These are phyloP conservation scores for Saccharomycopsis capsularis DNA, from an alignment of 805 yeast genomes.

Conservation along the genomic window DNA sequence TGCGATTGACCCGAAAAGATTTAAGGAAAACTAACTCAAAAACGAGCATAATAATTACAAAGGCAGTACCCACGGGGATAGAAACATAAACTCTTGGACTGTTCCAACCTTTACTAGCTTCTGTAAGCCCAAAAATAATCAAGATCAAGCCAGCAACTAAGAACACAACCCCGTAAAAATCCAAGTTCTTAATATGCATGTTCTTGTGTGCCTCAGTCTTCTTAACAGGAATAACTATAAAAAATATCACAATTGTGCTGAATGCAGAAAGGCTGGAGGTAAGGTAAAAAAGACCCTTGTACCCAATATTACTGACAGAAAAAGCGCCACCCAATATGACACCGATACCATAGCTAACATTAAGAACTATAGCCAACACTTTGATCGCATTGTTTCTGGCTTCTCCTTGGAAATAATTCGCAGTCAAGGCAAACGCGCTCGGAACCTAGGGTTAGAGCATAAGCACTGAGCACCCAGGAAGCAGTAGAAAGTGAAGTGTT, in stretches of 20 bases:
- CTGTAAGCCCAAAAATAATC: conserved; percentile 17
- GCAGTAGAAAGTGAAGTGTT: conserved; percentile 32
- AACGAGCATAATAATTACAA: conserved; percentile 34
- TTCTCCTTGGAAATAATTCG: conserved; percentile 27
- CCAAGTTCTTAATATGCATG: conserved; percentile 27
- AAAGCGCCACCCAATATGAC: conserved; percentile 41
- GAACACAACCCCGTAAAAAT: conserved; percentile 31
- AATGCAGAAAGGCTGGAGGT: conserved; percentile 37
- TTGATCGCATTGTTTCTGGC: conserved; percentile 28
- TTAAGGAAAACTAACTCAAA: conserved; percentile 15
- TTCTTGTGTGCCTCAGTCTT: conserved; percentile 24
- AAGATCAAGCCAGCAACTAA: conserved; percentile 38
- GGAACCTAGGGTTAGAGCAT: conserved; percentile 41
- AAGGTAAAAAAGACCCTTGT: conserved; percentile 34
- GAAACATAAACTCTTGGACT: conserved; percentile 32
- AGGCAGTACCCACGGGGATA: conserved; percentile 55
- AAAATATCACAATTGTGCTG: conserved; percentile 28
- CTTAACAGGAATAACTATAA: conserved; percentile 29
- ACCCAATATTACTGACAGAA: conserved; percentile 31
- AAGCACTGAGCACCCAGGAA: conserved; percentile 38
- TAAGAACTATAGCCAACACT: conserved; percentile 31
- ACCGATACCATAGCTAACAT: conserved; percentile 31
- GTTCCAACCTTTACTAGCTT: conserved; percentile 15
- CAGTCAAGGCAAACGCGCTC: conserved; percentile 30
- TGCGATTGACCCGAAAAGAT: not conserved